Evolutionary conservation across 1,284 basidiomycete species (phyloP), one percentile per base, ranked within the genome.

Genomic region (Caloboletus firmus): DNA sequence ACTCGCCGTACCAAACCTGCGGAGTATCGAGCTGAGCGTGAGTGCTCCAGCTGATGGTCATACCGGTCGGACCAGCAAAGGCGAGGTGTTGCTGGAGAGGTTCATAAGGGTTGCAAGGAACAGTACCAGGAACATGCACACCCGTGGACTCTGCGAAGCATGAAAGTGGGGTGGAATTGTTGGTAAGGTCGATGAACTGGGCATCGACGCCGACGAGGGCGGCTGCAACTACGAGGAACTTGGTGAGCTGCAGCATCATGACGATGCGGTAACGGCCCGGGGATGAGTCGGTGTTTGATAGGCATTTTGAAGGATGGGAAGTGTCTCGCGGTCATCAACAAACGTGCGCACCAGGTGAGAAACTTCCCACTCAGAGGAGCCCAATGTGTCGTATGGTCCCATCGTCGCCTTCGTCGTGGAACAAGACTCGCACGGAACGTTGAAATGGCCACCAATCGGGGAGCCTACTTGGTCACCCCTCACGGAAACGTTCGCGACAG

Each of bases 41-140:
- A 15, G 65, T 67, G 48, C 50, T 64, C 67, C 67, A 66, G 48
- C 65, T 66, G 9, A 66, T 55, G 9, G 56, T 62, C 67, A 66
- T 66, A 17, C 65, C 67, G 8, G 56, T 57, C 1, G 63, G 10
- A 4, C 67, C 56, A 17, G 65, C 65, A 49, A 53, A 66, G 5
- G 67, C 63, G 3, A 66, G 44, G 24, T 20, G 65, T 12, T 66
- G 67, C 20, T 66, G 56, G 13, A 66, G 64, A 35, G 65, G 65
- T 34, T 66, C 67, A 11, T 62, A 51, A 1, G 67, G 67, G 44
- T 66, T 66, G 48, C 64, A 66, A 0, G 64, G 67, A 36, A 66
- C 49, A 4, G 59, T 54, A 4, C 67, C 65, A 34, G 65, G 67
- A n/a, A 69, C 51, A 9, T 66, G 65, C 22, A 68, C 65, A 13